Conservation (phyloP, 1,139 yeast genomes). For the Kodamaea anthophila region DNA sequence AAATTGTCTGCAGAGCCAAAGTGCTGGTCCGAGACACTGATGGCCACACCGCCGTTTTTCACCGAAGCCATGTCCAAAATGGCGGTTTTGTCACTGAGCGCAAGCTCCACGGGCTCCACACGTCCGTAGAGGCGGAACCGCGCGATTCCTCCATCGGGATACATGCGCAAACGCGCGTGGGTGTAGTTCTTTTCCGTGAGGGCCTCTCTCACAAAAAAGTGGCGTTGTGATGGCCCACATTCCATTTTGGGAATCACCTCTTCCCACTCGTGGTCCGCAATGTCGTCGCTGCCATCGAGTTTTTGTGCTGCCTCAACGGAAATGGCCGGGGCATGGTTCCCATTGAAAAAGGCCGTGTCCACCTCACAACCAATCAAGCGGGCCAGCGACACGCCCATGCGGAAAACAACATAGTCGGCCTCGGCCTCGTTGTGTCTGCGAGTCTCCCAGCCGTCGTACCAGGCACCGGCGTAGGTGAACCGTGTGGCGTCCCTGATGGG, state of each 20-base stretch:
- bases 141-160: constrained; percentile 97
- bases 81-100: constrained; percentile 28
- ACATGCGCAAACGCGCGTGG: constrained; percentile 81
- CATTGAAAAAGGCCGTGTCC: constrained; percentile 89
- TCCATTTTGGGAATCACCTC: constrained; percentile 60
- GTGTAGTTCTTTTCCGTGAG: constrained; percentile 61
- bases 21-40: constrained; percentile 81
- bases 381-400: constrained; percentile 82
- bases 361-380: constrained; percentile 75
- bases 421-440: constrained; percentile 81
- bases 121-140: constrained; percentile 83
- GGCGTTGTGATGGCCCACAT: constrained; percentile 86
- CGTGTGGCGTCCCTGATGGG: constrained; percentile 77
- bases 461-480: constrained; percentile 82
- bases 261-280: constrained; percentile 49
- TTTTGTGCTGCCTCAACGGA: constrained; percentile 64
- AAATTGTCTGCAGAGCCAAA: constrained; percentile 88
- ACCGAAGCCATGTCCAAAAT: constrained; percentile 76
- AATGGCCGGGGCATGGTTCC: constrained; percentile 88
- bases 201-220: constrained; percentile 62
- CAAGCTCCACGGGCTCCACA: constrained; percentile 51
- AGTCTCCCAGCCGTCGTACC: constrained; percentile 99
- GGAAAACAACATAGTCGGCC: constrained; percentile 80
- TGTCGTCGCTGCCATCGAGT: constrained; percentile 25
- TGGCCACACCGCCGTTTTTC: constrained; percentile 82